Evolutionary conservation across 2,329 filamentous ascomycete species (phyloP).

Genomic region (Ilyonectria mors-panacis): DNA sequence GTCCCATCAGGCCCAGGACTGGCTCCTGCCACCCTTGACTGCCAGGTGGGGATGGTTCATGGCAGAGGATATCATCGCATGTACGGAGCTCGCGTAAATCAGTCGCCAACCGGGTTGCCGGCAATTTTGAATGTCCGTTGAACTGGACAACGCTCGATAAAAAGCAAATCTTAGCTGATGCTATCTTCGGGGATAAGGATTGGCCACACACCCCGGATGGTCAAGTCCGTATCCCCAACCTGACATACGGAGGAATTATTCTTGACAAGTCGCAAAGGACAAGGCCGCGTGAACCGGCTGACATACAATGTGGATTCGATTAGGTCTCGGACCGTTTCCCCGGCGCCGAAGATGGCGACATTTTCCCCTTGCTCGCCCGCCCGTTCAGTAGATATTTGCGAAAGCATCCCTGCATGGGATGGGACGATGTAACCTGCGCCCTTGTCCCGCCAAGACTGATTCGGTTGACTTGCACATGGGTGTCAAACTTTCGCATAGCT

Average conservation of each 20-base stretch:
- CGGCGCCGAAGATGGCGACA: not conserved
- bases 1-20: no score
- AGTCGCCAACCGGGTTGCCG: not conserved
- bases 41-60: not conserved
- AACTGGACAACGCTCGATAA: not conserved
- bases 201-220: no score
- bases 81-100: not conserved
- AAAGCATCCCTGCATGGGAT: not conserved
- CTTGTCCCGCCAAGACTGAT: not conserved
- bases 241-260: no score
- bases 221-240: no score
- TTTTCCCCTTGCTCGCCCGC: not conserved
- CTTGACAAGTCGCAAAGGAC: not conserved
- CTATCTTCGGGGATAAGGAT: no score
- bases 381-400: slow-evolving; percentile 4
- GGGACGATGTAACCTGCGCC: not conserved
- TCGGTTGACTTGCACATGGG: not conserved
- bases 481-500: no score
- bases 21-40: not conserved
- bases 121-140: not conserved
- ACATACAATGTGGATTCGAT: not conserved
- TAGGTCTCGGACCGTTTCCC: not conserved
- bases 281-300: not conserved
- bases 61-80: not conserved
- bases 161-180: no score